These are phyloP conservation scores for Croton laevigatus DNA, from an alignment of 441 rosid species.

Conservation along the genomic window DNA sequence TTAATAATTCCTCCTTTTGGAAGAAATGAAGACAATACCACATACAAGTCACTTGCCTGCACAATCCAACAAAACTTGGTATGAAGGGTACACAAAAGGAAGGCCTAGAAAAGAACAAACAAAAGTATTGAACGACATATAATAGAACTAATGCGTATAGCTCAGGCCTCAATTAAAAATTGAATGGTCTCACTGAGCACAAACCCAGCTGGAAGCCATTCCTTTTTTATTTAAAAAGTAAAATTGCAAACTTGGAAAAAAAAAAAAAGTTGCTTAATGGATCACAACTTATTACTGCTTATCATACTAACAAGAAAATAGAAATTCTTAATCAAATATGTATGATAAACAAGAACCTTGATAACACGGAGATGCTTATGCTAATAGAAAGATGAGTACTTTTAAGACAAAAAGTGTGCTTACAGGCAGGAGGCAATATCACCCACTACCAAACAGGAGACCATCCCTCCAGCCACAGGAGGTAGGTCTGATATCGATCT, in stretches of 20 bases:
- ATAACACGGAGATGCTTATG: not conserved
- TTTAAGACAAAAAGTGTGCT: not conserved
- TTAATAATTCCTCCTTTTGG: conserved; percentile 69
- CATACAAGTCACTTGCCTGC: conserved; percentile 85
- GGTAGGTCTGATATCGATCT: not conserved
- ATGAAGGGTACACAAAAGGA: not conserved
- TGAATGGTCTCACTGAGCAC: not conserved
- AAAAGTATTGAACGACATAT: not conserved
- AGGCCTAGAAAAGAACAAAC: not conserved
- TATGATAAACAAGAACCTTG: not conserved
- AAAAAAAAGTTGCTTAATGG: not conserved
- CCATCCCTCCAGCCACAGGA: not conserved
- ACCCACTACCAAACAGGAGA: not conserved
- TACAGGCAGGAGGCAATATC: not conserved
- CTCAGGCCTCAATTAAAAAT: not conserved
- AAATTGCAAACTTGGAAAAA: not conserved
- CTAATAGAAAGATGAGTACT: not conserved
- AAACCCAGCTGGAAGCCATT: not conserved
- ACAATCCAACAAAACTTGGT: conserved; percentile 1
- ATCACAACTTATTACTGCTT: not conserved
- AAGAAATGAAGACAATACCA: conserved; percentile 68
- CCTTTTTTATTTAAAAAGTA: not conserved
- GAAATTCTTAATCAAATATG: not conserved
- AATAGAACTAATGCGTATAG: not conserved
- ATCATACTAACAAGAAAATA: not conserved